These are phyloP conservation scores for Xylaria digitata DNA, from an alignment of 2,329 filamentous ascomycete genomes.

Conservation along the genomic window DNA sequence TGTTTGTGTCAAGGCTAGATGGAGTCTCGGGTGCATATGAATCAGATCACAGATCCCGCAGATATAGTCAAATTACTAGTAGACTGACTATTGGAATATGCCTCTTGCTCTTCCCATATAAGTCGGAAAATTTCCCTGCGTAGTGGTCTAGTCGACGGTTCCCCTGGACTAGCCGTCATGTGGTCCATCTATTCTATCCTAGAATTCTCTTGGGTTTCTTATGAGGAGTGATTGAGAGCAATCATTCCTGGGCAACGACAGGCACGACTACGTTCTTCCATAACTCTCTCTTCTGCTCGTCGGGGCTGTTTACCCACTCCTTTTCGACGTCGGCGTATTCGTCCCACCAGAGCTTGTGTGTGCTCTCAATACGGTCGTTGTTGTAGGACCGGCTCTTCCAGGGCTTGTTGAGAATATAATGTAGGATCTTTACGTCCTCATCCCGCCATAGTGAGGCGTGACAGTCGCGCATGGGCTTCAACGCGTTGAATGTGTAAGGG, in stretches of 20 bases:
- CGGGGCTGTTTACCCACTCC: slow-evolving; percentile 46
- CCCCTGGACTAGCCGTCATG: background rate
- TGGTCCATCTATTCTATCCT: background rate
- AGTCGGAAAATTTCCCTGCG: background rate
- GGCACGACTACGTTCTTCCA: slow-evolving; percentile 50
- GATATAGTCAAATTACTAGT: slow-evolving; percentile 15
- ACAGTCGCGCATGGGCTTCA: slow-evolving; percentile 50
- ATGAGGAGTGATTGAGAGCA: background rate
- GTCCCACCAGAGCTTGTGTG: slow-evolving; percentile 52
- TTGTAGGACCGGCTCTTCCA: slow-evolving; percentile 47
- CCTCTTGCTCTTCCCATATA: slow-evolving; percentile 9
- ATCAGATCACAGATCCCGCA: background rate
- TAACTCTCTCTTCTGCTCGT: slow-evolving; percentile 45
- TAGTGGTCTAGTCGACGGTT: background rate
- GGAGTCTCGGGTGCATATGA: background rate
- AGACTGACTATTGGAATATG: slow-evolving; percentile 9
- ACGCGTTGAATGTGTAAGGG: slow-evolving; percentile 49
- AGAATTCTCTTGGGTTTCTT: background rate
- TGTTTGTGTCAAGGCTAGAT: background rate
- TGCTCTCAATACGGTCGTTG: slow-evolving; percentile 45
- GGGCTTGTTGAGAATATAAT: slow-evolving; percentile 50
- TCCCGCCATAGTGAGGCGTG: slow-evolving; percentile 46
- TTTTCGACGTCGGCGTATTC: slow-evolving; percentile 45
- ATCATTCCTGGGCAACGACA: slow-evolving; percentile 50
- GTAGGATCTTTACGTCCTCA: slow-evolving; percentile 46